Percentiles rank a stretch among this genome's conserved stretches.
Evolutionary conservation across 83 land plant genomes (phyloP).

Genomic region (Picea abies): DNA sequence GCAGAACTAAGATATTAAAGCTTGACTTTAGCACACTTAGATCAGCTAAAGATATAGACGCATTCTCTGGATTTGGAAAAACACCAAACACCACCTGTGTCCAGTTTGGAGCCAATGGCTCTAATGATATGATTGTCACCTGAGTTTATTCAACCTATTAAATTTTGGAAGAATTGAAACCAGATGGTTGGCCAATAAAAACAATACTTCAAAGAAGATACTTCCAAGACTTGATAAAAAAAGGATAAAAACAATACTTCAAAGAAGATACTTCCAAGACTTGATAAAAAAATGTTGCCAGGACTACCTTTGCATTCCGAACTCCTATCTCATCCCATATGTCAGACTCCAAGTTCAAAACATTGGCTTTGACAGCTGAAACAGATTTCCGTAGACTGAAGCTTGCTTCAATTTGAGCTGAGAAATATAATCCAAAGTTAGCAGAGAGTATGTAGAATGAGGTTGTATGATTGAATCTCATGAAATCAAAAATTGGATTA

Average conservation of each 20-base stretch:
- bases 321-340: constrained; percentile 47
- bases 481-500: too few species aligned
- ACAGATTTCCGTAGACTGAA: constrained; percentile 47
- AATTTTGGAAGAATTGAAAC: neutral
- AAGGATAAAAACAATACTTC: neutral
- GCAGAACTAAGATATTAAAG: constrained; percentile 41
- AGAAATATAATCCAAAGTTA: too few species aligned
- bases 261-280: neutral
- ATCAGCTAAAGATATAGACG: constrained; percentile 29
- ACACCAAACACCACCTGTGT: constrained; percentile 56
- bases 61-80: constrained; percentile 32
- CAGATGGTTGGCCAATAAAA: neutral
- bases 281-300: neutral
- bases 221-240: neutral
- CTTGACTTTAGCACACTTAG: constrained; percentile 42
- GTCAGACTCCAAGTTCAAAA: constrained; percentile 36
- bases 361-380: constrained; percentile 36
- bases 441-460: too few species aligned
- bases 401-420: constrained; percentile 60
- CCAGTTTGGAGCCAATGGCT: constrained; percentile 34
- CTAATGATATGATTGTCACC: constrained; percentile 43
- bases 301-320: constrained; percentile 35
- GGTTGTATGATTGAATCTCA: too few species aligned
- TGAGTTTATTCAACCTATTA: constrained; percentile 8
- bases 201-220: neutral